These are phyloP conservation scores for Aechmea fasciata DNA, from an alignment of 176 grass and related monocot species.

Conservation along the genomic window DNA sequence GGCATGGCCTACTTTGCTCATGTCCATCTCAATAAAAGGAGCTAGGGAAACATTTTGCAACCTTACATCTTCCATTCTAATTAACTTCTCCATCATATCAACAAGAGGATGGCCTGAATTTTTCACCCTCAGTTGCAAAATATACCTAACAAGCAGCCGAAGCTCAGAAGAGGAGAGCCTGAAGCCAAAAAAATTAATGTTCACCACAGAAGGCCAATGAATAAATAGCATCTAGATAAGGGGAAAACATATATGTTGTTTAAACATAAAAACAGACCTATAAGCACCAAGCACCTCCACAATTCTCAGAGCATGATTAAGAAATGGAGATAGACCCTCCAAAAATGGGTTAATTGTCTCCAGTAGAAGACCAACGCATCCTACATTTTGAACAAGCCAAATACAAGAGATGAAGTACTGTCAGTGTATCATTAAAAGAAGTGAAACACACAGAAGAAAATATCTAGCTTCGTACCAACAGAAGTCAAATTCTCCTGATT, in stretches of 20 bases:
- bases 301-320: conserved; percentile 87
- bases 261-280: conserved; percentile 41
- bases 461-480: conserved; percentile 51
- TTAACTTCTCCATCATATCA: conserved; percentile 92
- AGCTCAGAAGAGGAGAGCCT: conserved; percentile 95
- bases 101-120: conserved; percentile 80
- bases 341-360: conserved; percentile 91
- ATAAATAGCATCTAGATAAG: neutral
- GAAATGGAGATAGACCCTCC: conserved; percentile 81
- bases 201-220: neutral
- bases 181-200: neutral
- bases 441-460: neutral
- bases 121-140: conserved; percentile 88
- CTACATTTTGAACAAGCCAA: conserved; percentile 37
- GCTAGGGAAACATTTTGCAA: conserved; percentile 70
- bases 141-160: conserved; percentile 73
- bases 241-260: conserved; percentile 9
- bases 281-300: conserved; percentile 94
- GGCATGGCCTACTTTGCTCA: conserved; percentile 89
- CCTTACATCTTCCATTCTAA: conserved; percentile 83
- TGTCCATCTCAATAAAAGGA: conserved; percentile 96
- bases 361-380: conserved; percentile 87
- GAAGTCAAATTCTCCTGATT: conserved; percentile 99
- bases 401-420: conserved; percentile 6
- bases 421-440: neutral